Base-by-base conservation (phyloP, 768 basidiomycete species). In the Leccinum disarticulatum region DNA sequence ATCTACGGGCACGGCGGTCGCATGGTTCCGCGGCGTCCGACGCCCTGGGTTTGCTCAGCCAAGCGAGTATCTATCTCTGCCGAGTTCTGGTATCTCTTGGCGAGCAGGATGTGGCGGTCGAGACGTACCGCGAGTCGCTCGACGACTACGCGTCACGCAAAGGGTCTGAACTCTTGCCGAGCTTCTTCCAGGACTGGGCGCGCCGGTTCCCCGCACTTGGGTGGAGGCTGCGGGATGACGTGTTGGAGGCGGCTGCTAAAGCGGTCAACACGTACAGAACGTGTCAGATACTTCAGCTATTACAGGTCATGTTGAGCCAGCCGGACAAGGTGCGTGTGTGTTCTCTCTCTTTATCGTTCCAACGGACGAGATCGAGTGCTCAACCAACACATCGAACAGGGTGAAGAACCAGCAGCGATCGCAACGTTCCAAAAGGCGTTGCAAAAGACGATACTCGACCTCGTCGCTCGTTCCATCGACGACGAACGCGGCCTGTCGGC, bases 141-240 rank as follows among this genome's bases (percentile, higher is more conserved):
- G 68, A 76, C 17, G 91, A 96, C 70, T 95, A 91, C 67, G 77
- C 88, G 59, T 85, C 84, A 6, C 83, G 91, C 59, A 97, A 96
- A 77, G 83, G 85, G 48, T 95, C 93, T 3, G 78, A 82, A 30
- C 79, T 95, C 49, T 87, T 88, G 66, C 71, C 82, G 5, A 74
- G 71, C 50, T 95, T 95, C 77, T 88, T 98, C 78, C 79, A 85
- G 51, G 90, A 93, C 56, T 90, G 90, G 69, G 78, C 90, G 60
- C 81, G 81, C 19, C 85, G 90, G 41, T 83, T 83, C 72, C 86
- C 91, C 0, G 57, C 71, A 4, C 74, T 80, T 14, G 90, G 83
- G 19, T 94, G 93, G 90, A 70, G 64, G 36, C 72, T 94, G 22
- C 83, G 87, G 10, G 70, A 78, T 17, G 79, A 82, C 57, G 70